A percentile compares a stretch with the other conserved stretches of the same genome.
These are phyloP conservation scores for Gastrodia elata DNA, from an alignment of 106 monocot genomes.

Conservation along the genomic window DNA sequence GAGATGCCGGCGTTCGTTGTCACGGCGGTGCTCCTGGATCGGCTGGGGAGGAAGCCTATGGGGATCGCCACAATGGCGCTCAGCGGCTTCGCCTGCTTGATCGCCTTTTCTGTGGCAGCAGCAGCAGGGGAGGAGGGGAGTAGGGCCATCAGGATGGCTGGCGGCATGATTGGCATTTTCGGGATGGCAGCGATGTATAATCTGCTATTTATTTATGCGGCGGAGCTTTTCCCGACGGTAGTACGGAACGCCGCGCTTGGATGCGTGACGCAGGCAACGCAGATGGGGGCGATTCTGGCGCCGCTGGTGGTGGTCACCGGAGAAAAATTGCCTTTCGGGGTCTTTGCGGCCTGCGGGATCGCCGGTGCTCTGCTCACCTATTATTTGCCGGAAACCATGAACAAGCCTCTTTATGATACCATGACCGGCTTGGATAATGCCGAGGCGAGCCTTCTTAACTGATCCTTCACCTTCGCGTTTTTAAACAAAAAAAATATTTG, in stretches of 20 bases:
- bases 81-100: constrained; percentile 48
- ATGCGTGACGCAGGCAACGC: constrained; percentile 42
- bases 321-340: constrained; percentile 26
- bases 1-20: constrained; percentile 71
- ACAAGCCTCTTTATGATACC: constrained; percentile 48
- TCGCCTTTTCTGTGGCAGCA: constrained; percentile 18
- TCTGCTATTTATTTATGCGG: constrained; percentile 53
- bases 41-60: constrained; percentile 56
- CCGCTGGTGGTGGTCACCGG: constrained; percentile 61
- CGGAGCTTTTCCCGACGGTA: constrained; percentile 73
- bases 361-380: constrained; percentile 29
- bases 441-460: constrained; percentile 9
- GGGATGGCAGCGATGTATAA: constrained; percentile 84
- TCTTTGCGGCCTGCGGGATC: constrained; percentile 44
- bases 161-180: constrained; percentile 73
- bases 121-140: constrained; percentile 16
- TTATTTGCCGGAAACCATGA: constrained; percentile 50
- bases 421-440: constrained; percentile 39
- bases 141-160: constrained; percentile 31
- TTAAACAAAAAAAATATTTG: no score
- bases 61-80: constrained; percentile 54
- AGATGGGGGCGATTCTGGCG: constrained; percentile 64
- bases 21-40: constrained; percentile 39
- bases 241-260: constrained; percentile 71
- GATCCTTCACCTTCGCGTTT: no score